Base-by-base conservation (phyloP, 2,329 filamentous ascomycete genomes). In the Aspergillus sp. region DNA sequence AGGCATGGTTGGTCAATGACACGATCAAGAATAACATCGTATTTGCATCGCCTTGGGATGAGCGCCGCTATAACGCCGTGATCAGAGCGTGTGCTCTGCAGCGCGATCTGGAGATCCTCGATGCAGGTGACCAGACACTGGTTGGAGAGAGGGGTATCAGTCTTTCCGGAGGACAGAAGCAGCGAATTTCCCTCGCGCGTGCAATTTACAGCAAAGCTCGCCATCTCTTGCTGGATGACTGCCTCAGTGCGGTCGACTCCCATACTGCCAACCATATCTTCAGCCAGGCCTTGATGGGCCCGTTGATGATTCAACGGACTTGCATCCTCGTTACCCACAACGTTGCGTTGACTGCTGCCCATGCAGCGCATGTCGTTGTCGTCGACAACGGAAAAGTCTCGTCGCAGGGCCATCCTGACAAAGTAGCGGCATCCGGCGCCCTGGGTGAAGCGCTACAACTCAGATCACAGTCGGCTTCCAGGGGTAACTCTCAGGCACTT, bases 261-360 rank as follows among this genome's bases (percentile, higher is more conserved):
- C 93, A 98, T 59, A 97, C 93, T 0, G 90, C 90, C 2, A 94
- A 96, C 66, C 96, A 94, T 84, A 97, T 98, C 55, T 97, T 97
- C 70, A 86, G 85, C 63, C 86, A 95, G 67, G 94, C 90, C 49
- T 83, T 98, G 53, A 83, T 83, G 57, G 93, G 93, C 2, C 86
- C 88, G 4, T 71, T 98, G 44, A 97, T 98, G 93, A 73, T 78
- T 48, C 77, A 83, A 60, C 82, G 93, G 38, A 97, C 93, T 29
- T 97, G 93, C 66, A 88, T 98, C 45, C 76, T 98, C 39, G 91
- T 98, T 33, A 96, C 93, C 0, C 93, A 98, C 72, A 98, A 97
- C 60, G 80, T 93, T 29, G 80, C 86, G n/a, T 78, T 98, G 12
- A 93, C 88, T 56, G 81, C 89, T 5, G 88, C 90, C 4, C 76